Percentiles rank a stretch among this genome's conserved stretches.
phyloP scores from a whole-genome alignment of 2,329 filamentous ascomycete species.

The Fusarium albosuccineum region DNA sequence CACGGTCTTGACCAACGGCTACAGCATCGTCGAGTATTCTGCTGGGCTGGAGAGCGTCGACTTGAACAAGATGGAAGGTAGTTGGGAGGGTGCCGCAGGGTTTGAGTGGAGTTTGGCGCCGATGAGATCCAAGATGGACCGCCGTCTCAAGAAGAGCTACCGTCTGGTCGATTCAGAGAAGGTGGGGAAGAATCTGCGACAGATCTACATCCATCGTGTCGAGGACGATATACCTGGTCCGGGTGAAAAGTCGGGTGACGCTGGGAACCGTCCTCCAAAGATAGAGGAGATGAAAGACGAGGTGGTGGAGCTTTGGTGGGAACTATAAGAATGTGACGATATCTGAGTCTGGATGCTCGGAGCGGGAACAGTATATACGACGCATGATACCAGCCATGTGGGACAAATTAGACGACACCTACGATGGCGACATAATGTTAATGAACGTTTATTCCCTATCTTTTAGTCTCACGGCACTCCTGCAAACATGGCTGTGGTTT shows the following conservation, averaged over 20 bases:
- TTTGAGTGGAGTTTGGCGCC: slow-evolving; percentile 69
- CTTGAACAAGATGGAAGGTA: slow-evolving; percentile 64
- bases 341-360: slow-evolving; percentile 9
- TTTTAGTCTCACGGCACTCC: background rate
- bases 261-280: slow-evolving; percentile 20
- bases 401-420: slow-evolving; percentile 34
- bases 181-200: slow-evolving; percentile 61
- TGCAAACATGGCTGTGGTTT: slow-evolving; percentile 18
- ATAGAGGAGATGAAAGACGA: slow-evolving; percentile 53
- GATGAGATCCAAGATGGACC: slow-evolving; percentile 54
- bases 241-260: slow-evolving; percentile 50
- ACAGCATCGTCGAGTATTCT: slow-evolving; percentile 65
- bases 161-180: slow-evolving; percentile 59
- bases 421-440: slow-evolving; percentile 42
- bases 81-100: slow-evolving; percentile 63
- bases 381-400: slow-evolving; percentile 40
- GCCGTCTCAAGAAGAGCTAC: slow-evolving; percentile 65
- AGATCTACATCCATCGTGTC: slow-evolving; percentile 66
- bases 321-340: slow-evolving; percentile 36
- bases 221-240: slow-evolving; percentile 48
- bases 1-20: slow-evolving; percentile 70
- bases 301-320: slow-evolving; percentile 64
- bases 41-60: slow-evolving; percentile 56
- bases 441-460: slow-evolving; percentile 40
- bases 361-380: slow-evolving; percentile 37